Conservation (phyloP, 2,329 filamentous ascomycete species). For the Sporothrix luriei region DNA sequence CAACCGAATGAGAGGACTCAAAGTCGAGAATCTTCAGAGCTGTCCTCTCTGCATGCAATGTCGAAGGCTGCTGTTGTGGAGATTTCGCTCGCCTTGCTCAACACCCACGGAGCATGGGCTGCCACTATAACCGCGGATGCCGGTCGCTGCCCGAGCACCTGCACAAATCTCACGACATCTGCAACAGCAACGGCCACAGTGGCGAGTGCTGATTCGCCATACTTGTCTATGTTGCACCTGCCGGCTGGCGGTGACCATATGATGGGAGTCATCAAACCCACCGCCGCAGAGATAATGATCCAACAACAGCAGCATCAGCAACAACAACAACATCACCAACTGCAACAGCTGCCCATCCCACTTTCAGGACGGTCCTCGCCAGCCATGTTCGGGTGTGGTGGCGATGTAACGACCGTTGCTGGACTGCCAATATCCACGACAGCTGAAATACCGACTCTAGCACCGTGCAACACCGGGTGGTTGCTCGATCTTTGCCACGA, state of each 20-base stretch:
- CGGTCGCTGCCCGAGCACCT: slow-evolving; percentile 15
- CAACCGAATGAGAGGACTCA: not conserved
- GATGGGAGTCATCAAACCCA: not conserved
- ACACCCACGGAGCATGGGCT: slow-evolving; percentile 36
- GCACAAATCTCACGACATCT: slow-evolving; percentile 24
- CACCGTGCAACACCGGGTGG: slow-evolving; percentile 29
- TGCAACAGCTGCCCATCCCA: not conserved
- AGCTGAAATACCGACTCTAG: not conserved
- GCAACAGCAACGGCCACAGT: not conserved
- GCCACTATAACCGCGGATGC: not conserved
- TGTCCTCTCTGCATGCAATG: not conserved
- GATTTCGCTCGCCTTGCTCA: slow-evolving; percentile 37
- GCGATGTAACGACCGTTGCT: not conserved
- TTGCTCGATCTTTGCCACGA: slow-evolving; percentile 39
- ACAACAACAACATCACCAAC: not conserved
- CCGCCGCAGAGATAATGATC: slow-evolving; percentile 19
- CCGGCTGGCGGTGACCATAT: not conserved
- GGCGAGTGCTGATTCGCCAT: slow-evolving; percentile 12
- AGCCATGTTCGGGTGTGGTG: not conserved
- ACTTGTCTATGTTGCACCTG: not conserved
- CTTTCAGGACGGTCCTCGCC: slow-evolving; percentile 6
- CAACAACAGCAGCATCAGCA: slow-evolving; percentile 11
- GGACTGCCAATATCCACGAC: not conserved
- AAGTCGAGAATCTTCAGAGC: slow-evolving; percentile 24
- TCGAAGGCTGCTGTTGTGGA: slow-evolving; percentile 32